Percentiles rank a stretch among this genome's conserved stretches.
These are phyloP conservation scores for Penicillium freii DNA, from an alignment of 2,329 filamentous ascomycete genomes.

Conservation along the genomic window DNA sequence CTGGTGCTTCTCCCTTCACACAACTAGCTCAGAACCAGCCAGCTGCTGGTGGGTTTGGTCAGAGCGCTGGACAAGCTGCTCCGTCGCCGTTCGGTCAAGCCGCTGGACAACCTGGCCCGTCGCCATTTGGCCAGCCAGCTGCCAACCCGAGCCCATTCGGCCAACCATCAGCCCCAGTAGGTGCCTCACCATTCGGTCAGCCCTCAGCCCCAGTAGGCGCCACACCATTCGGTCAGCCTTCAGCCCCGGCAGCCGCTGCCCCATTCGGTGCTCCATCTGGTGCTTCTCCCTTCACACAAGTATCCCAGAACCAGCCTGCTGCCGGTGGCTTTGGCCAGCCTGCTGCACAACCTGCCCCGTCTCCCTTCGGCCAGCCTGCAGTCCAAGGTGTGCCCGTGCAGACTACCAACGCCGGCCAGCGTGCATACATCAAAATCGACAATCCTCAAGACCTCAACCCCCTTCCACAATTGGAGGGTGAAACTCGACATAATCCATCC, in stretches of 20 bases:
- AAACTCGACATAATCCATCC: conserved; percentile 36
- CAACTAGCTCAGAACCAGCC: conserved; percentile 35
- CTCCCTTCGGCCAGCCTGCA: conserved; percentile 20
- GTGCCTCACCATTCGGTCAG: conserved; percentile 32
- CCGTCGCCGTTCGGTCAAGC: conserved; percentile 15
- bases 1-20: conserved; percentile 45
- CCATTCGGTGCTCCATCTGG: conserved; percentile 26
- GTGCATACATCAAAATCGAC: conserved; percentile 28
- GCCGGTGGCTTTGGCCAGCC: background rate
- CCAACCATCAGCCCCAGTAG: conserved; percentile 27
- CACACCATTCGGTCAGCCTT: conserved; percentile 42
- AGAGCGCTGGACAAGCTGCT: conserved; percentile 14
- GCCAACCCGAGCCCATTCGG: conserved; percentile 19
- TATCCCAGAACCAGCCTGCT: conserved; percentile 23
- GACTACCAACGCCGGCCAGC: conserved; percentile 27
- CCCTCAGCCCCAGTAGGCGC: conserved; percentile 29
- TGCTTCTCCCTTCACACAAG: conserved; percentile 29
- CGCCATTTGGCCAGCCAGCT: conserved; percentile 43
- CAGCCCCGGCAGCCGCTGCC: conserved; percentile 13
- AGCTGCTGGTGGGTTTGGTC: conserved; percentile 30
- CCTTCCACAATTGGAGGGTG: conserved; percentile 38
- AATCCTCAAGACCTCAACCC: conserved; percentile 33
- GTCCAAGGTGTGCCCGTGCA: conserved; percentile 18
- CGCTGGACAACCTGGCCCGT: conserved; percentile 11
- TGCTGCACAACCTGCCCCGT: background rate